Percentiles rank a stretch among this genome's conserved stretches.
These are phyloP conservation scores for Dioscorea dumetorum DNA, from an alignment of 106 monocot genomes.

Conservation along the genomic window DNA sequence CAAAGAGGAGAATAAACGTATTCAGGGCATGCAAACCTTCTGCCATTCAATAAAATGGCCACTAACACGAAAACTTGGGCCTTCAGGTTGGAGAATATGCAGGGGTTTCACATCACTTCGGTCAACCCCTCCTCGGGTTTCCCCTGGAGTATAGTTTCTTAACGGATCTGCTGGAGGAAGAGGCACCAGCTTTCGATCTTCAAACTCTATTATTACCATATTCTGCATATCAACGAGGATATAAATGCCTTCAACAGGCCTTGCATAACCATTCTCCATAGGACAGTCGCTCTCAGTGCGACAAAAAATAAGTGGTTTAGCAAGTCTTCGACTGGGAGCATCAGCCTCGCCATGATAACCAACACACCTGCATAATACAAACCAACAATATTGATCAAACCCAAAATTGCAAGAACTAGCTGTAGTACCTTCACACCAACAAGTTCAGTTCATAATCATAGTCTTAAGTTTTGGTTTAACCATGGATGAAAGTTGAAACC, in stretches of 20 bases:
- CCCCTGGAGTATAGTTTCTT: constrained; percentile 93
- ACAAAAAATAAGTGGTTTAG: constrained; percentile 92
- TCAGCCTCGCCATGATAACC: constrained; percentile 87
- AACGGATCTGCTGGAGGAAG: constrained; percentile 90
- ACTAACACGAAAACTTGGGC: constrained; percentile 91
- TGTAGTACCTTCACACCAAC: too few species aligned
- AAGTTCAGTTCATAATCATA: too few species aligned
- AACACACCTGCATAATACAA: constrained; percentile 58
- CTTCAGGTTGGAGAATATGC: constrained; percentile 89
- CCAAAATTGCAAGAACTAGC: too few species aligned
- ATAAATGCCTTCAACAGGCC: constrained; percentile 94
- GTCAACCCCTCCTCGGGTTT: constrained; percentile 95
- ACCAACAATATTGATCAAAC: too few species aligned
- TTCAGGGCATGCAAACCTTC: constrained; percentile 45
- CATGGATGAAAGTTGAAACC: too few species aligned
- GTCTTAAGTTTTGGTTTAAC: too few species aligned
- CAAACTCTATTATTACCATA: constrained; percentile 84
- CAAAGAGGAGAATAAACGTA: too few species aligned
- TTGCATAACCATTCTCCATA: constrained; percentile 97
- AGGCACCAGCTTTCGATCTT: constrained; percentile 84
- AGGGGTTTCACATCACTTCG: constrained; percentile 91
- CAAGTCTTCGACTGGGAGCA: constrained; percentile 86
- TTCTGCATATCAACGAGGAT: constrained; percentile 92
- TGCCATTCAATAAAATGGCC: constrained; percentile 96
- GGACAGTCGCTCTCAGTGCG: constrained; percentile 95